Evolutionary conservation across 2,329 filamentous ascomycete genomes (phyloP), one percentile per base, ranked within the genome.

Genomic region (Rhynchosporium secalis): DNA sequence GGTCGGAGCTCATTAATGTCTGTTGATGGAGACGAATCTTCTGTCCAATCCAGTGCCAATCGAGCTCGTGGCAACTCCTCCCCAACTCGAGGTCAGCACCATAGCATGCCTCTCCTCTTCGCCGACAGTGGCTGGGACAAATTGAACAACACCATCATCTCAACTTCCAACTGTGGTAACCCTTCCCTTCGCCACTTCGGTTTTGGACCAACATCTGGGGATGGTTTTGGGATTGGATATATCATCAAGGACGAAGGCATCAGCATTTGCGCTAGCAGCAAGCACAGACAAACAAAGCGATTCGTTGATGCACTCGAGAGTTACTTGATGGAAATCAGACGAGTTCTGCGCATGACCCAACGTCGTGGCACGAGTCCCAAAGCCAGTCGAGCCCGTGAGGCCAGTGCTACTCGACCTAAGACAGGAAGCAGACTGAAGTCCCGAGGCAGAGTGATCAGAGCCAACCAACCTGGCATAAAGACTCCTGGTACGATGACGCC

Each of bases 141-240:
- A 74, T 85, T 97, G 68, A 98, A 98, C 79, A 96, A 85, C 66
- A 98, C 94, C 8, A 91, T 98, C 67, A 80, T 99, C 45, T 96
- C 91, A 6, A 98, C 95, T 0, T 97, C 93, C n/a, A 99, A 99
- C 80, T 99, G 95, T 76, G 95, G 95, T 63, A 99, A 98, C 76
- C 95, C 95, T 0, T 92, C 89, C 0, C 86, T 99, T 20, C 87
- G 95, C 1, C 94, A 98, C 71, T 99, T 99, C 71, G 95, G 95
- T 3, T 99, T 99, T 74, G 95, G 95, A 0, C 95, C 95, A 1
- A 96, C 94, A 0, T 94, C 91, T 0, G 94, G 88, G 2, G 92
- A 97, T 68, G 95, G 95, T 0, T 98, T 98, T 73, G 95, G 95
- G 36, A 97, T 99, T 61, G 95, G 95, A 2, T 99, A 99, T 78